These are phyloP conservation scores for Evansstolkia leycettana DNA, from an alignment of 495 filamentous ascomycete genomes.

Conservation along the genomic window DNA sequence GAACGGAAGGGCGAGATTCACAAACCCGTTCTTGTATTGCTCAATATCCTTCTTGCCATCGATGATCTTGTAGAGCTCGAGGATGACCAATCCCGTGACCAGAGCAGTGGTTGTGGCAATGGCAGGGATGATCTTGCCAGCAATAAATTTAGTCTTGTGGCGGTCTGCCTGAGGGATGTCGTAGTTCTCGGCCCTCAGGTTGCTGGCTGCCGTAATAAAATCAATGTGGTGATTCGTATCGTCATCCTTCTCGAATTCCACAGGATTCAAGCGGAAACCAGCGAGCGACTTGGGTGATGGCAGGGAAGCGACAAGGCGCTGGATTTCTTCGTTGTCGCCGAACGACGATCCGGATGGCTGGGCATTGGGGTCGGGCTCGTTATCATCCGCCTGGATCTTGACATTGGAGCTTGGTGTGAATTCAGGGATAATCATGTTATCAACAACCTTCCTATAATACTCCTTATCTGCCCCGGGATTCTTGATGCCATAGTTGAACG, in stretches of 20 bases:
- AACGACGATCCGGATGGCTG: slow-evolving; percentile 35
- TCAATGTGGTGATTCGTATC: slow-evolving; percentile 98
- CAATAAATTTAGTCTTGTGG: slow-evolving; percentile 99
- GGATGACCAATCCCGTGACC: slow-evolving; percentile 82
- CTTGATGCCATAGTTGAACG: slow-evolving; percentile 96
- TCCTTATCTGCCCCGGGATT: slow-evolving; percentile 49
- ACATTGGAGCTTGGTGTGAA: slow-evolving; percentile 85
- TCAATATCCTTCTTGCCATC: slow-evolving; percentile 92
- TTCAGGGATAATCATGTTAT: slow-evolving; percentile 92
- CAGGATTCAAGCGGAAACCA: slow-evolving; percentile 76
- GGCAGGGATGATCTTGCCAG: slow-evolving; percentile 97
- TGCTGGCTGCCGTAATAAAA: slow-evolving; percentile 96
- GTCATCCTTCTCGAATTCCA: slow-evolving; percentile 99
- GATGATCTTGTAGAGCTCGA: slow-evolving; percentile 94
- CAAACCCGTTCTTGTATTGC: slow-evolving; percentile 98
- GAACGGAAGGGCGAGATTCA: slow-evolving; percentile 94
- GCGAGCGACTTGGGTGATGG: slow-evolving; percentile 69
- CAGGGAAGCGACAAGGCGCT: slow-evolving; percentile 50
- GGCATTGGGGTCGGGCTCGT: slow-evolving; percentile 88
- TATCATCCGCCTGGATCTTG: slow-evolving; percentile 95
- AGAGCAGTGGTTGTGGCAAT: slow-evolving; percentile 96
- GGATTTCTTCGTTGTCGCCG: slow-evolving; percentile 61
- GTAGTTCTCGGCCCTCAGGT: slow-evolving; percentile 95
- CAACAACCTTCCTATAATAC: slow-evolving; percentile 64
- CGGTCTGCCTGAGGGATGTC: slow-evolving; percentile 82